These are phyloP conservation scores for Globisporangium polare DNA, from an alignment of 352 stramenopile genomes.

Conservation along the genomic window DNA sequence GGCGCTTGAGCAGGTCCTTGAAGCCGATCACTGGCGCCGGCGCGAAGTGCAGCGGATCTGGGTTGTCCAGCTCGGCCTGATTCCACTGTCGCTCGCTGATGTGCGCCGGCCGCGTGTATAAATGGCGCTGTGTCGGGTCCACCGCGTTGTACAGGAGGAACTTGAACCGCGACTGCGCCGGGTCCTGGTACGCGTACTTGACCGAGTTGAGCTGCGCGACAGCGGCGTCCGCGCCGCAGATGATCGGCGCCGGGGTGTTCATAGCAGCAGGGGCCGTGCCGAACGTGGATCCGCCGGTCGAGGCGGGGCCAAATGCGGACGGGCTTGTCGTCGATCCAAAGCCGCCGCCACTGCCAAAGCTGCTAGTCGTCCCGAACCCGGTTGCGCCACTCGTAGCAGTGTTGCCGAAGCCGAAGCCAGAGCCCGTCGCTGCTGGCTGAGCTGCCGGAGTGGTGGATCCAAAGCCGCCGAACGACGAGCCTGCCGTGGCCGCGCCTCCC, in stretches of 20 bases:
- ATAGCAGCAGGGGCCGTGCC: conserved; percentile 26
- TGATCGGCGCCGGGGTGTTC: conserved; percentile 63
- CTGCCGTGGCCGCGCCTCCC: conserved; percentile 8
- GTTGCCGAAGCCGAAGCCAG: conserved; percentile 21
- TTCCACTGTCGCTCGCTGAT: conserved; percentile 86
- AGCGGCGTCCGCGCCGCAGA: conserved; percentile 65
- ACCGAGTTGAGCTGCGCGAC: conserved; percentile 78
- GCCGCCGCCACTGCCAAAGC: conserved; percentile 1
- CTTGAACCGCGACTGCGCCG: conserved; percentile 84
- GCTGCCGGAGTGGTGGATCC: conserved; percentile 11
- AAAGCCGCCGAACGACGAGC: conserved; percentile 32
- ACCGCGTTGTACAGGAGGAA: conserved; percentile 89
- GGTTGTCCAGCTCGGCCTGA: conserved; percentile 83
- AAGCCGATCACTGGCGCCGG: conserved; percentile 78
- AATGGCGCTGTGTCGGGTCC: conserved; percentile 71
- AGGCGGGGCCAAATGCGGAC: conserved; percentile 27
- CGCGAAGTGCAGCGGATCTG: conserved; percentile 74
- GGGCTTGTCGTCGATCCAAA: conserved; percentile 14
- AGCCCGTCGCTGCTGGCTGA: conserved; percentile 14
- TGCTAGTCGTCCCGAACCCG: background rate
- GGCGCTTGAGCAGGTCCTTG: conserved; percentile 75
- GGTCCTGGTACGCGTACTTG: conserved; percentile 82
- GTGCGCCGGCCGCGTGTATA: conserved; percentile 75
- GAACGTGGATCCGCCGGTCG: conserved; percentile 23
- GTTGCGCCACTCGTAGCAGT: background rate